Evolutionary conservation across 257 asterid genomes (phyloP).

Genomic region (Nicotiana obtusifolia): DNA sequence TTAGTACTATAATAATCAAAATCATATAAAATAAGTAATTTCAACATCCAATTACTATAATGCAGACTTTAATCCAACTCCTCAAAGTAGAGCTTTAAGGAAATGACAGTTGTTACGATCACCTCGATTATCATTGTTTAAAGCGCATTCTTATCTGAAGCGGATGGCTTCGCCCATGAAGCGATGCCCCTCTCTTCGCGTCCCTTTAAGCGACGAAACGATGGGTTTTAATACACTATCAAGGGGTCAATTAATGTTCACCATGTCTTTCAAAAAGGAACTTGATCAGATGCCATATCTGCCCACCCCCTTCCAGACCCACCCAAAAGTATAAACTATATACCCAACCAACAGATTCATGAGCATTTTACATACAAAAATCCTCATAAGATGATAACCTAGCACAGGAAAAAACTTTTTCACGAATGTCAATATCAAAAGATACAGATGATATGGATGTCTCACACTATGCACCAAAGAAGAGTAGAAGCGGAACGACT

Average conservation of each 20-base stretch:
- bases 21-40: too few species aligned
- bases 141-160: too few species aligned
- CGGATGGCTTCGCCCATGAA: too few species aligned
- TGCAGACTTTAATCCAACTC: too few species aligned
- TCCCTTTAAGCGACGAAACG: too few species aligned
- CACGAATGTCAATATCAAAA: not conserved
- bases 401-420: not conserved
- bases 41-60: too few species aligned
- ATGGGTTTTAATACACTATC: too few species aligned
- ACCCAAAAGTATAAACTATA: not conserved
- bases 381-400: not conserved
- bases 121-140: too few species aligned
- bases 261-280: not conserved
- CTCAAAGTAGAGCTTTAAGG: too few species aligned
- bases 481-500: not conserved
- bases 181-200: too few species aligned
- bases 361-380: not conserved
- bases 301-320: not conserved
- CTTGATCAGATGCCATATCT: not conserved
- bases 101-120: too few species aligned
- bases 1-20: too few species aligned
- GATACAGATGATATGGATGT: not conserved
- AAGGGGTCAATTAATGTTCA: not conserved
- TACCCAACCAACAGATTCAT: not conserved
- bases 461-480: not conserved